Evolutionary conservation across 805 yeast genomes (phyloP), one percentile per base, ranked within the genome.

Genomic region (Diddensiella santjacobensis): DNA sequence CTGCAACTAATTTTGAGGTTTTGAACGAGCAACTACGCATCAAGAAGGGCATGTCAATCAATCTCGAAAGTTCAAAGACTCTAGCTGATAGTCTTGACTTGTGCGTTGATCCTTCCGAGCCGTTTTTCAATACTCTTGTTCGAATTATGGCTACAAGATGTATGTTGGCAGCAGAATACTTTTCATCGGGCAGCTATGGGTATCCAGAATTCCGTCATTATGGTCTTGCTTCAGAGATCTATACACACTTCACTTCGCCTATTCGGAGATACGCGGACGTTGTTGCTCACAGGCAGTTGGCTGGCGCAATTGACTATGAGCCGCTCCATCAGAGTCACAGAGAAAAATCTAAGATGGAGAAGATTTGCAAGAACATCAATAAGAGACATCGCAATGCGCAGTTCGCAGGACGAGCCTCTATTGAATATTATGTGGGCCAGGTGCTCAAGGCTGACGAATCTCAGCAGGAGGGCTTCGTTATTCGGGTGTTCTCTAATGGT

Each of bases 91-190:
- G 97, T 17, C 73, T 93, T 44, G 99, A 93, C 64, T 75, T 87
- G 49, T 88, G 96, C 68, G 79, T 71, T 29, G 98, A 91, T 66
- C 78, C 82, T 20, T 62, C 78, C 0, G 98, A 93, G 66, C 84
- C 90, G 4, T 93, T 87, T 63, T 88, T 93, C 77, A 93, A 93
- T 68, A 93, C 97, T 0, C 74, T 93, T 58, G 74, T 91, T 4
- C 82, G 99, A 67, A 93, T 93, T 56, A 84, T 93, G 96, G 93
- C 97, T 4, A 93, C 99, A 0, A 78, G 99, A 60, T 91, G 98
- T 69, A 93, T 93, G 99, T 87, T 89, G 85, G 96, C 99, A 1
- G 99, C 99, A 1, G 97, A 91, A 64, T 93, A 93, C 64, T 93
- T 93, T 71, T 82, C 95, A 8, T 80, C 96, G 0, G 98, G 99